These are phyloP conservation scores for Chaetomium cochliodes DNA, from an alignment of 495 filamentous ascomycete species.

Conservation along the genomic window DNA sequence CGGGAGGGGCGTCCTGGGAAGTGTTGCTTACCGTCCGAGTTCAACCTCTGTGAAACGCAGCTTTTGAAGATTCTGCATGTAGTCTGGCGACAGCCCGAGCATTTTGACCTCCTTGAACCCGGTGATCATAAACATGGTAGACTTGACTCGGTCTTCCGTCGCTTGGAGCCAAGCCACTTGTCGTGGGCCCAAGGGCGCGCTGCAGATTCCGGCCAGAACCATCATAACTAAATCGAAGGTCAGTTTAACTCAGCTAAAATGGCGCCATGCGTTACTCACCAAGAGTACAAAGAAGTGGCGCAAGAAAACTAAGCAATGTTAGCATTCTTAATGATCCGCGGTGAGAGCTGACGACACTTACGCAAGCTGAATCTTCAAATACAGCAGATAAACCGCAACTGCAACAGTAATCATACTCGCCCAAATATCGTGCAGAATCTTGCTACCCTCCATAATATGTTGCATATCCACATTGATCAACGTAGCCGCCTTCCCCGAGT, in stretches of 20 bases:
- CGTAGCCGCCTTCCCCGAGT: constrained; percentile 14
- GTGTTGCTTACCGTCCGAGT: constrained; percentile 3
- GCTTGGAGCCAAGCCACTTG: constrained; percentile 14
- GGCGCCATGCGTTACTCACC: background rate
- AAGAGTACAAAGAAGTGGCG: constrained; percentile 15
- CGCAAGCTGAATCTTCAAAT: constrained; percentile 17
- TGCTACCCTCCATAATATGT: constrained; percentile 18
- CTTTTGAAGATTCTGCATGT: constrained; percentile 15
- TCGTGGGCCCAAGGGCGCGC: constrained; percentile 13
- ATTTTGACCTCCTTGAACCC: constrained; percentile 21
- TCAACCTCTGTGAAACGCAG: constrained; percentile 5
- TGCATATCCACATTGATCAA: constrained; percentile 20
- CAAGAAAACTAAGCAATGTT: background rate
- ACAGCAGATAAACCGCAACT: constrained; percentile 13
- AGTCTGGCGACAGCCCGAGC: constrained; percentile 13
- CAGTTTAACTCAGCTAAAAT: background rate
- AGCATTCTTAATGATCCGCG: background rate
- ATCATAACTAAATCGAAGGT: constrained; percentile 10
- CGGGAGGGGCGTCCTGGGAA: too few relatives aligned
- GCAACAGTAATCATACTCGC: constrained; percentile 15
- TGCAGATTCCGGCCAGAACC: constrained; percentile 15
- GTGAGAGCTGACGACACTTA: background rate
- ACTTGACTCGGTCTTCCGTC: constrained; percentile 15
- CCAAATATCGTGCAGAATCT: constrained; percentile 20
- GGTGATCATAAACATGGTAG: constrained; percentile 17